Percentiles rank a stretch among this genome's conserved stretches.
phyloP scores from a whole-genome alignment of 2,329 filamentous ascomycete genomes.

The Colletotrichum viniferum region DNA sequence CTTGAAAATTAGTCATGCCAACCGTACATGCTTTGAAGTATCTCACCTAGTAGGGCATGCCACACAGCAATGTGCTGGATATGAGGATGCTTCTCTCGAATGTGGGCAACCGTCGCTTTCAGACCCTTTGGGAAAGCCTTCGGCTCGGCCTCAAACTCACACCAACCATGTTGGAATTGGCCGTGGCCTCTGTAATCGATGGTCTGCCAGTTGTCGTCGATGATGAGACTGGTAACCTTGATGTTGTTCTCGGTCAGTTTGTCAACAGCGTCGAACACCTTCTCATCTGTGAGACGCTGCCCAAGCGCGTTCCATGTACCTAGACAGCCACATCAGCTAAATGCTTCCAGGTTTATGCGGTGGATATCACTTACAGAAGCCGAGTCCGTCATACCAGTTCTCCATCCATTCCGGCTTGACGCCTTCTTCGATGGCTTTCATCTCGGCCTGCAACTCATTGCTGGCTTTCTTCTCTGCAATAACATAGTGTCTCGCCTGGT shows the following conservation, averaged over 20 bases:
- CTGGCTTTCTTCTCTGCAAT: constrained; percentile 45
- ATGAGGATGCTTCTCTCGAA: constrained; percentile 71
- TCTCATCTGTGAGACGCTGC: constrained; percentile 79
- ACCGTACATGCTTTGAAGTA: background rate
- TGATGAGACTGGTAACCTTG: constrained; percentile 83
- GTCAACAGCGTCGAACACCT: constrained; percentile 77
- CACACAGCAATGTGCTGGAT: constrained; percentile 90
- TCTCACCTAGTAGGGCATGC: constrained; percentile 74
- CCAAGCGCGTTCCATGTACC: constrained; percentile 94
- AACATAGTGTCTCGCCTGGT: constrained; percentile 77
- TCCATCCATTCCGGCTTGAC: constrained; percentile 73
- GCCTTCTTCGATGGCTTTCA: constrained; percentile 49
- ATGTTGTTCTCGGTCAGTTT: constrained; percentile 74
- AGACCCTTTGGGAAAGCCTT: constrained; percentile 81
- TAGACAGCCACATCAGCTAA: constrained; percentile 29
- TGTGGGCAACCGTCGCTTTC: constrained; percentile 69
- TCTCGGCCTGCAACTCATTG: constrained; percentile 49
- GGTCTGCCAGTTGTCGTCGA: constrained; percentile 96
- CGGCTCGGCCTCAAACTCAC: constrained; percentile 84
- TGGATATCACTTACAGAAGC: constrained; percentile 70
- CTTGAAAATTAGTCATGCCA: constrained; percentile 30
- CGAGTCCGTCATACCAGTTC: constrained; percentile 90
- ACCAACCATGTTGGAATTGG: constrained; percentile 70
- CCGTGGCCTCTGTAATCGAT: constrained; percentile 59
- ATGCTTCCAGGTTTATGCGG: background rate